Percentiles rank a stretch among this genome's conserved stretches.
Evolutionary conservation across 805 yeast species (phyloP).

Genomic region (Metschnikowia vanudenii): DNA sequence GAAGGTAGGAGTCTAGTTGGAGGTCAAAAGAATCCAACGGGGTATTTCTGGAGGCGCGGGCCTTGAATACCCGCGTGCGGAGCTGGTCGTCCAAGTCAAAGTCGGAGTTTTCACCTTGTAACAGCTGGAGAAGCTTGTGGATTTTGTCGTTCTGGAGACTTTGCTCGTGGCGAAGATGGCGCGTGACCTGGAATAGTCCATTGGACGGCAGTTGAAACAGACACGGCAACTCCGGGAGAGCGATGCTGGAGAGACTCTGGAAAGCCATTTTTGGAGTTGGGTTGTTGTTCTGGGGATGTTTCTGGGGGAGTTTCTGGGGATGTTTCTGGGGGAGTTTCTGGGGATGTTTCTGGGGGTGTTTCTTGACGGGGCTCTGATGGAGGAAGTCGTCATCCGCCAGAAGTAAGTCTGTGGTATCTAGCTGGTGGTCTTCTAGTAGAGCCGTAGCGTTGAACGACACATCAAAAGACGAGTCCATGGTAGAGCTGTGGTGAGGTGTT

Average conservation of each 20-base stretch:
- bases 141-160: conserved; percentile 36
- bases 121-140: conserved; percentile 37
- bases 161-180: conserved; percentile 23
- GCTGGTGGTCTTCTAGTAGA: conserved; percentile 20
- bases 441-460: conserved; percentile 18
- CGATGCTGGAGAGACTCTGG: conserved; percentile 11
- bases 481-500: no score
- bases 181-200: conserved; percentile 35
- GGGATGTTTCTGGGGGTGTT: not conserved
- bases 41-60: conserved; percentile 22
- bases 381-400: conserved; percentile 7
- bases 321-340: no score
- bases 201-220: conserved; percentile 20
- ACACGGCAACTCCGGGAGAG: conserved; percentile 17
- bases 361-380: conserved; percentile 16
- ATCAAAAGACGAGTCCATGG: conserved; percentile 19
- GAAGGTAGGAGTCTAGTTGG: conserved; percentile 20
- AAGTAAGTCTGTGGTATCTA: conserved; percentile 15
- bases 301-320: no score
- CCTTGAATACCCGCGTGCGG: conserved; percentile 19
- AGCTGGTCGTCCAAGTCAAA: conserved; percentile 20
- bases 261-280: not conserved
- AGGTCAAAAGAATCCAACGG: conserved; percentile 18
- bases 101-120: conserved; percentile 27
- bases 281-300: not conserved